Evolutionary conservation across 305 asterid species (phyloP).

Genomic region (Ajuga reptans): DNA sequence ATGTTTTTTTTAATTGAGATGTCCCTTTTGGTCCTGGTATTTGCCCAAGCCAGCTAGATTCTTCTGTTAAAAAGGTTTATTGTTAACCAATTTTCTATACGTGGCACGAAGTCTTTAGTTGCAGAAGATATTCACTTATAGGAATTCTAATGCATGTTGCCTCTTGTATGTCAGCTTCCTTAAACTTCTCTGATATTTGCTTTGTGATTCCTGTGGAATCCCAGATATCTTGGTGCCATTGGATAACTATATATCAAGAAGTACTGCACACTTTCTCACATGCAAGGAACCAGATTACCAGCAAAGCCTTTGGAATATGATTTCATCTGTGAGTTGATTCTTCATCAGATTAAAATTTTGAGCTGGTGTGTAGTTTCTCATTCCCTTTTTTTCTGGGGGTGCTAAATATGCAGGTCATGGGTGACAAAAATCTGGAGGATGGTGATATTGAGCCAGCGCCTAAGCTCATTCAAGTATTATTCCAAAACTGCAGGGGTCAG

Average conservation of each 20-base stretch:
- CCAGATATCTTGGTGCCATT: slow-evolving; percentile 92
- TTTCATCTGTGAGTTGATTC: slow-evolving; percentile 65
- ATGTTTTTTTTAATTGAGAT: neutral
- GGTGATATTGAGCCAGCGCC: slow-evolving; percentile 97
- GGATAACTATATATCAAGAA: slow-evolving; percentile 86
- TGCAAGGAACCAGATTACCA: slow-evolving; percentile 97
- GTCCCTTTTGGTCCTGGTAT: neutral
- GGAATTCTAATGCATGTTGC: neutral
- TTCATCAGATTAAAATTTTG: slow-evolving; percentile 4
- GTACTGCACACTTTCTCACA: slow-evolving; percentile 75
- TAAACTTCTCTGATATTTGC: neutral
- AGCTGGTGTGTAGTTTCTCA: slow-evolving; percentile 2
- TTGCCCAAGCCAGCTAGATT: neutral
- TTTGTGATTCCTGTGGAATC: slow-evolving; percentile 19
- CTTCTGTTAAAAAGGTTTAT: neutral
- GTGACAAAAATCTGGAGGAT: slow-evolving; percentile 86
- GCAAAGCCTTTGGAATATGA: slow-evolving; percentile 96
- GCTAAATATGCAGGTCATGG: slow-evolving; percentile 59
- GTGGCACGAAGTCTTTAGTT: neutral
- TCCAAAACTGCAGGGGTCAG: slow-evolving; percentile 89
- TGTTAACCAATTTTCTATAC: neutral
- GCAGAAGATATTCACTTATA: neutral
- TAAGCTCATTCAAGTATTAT: slow-evolving; percentile 84
- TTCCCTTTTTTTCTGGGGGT: neutral
- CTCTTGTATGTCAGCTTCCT: slow-evolving; percentile 9